Base-by-base conservation (phyloP, 805 yeast species). In the Starmerella asiatica region DNA sequence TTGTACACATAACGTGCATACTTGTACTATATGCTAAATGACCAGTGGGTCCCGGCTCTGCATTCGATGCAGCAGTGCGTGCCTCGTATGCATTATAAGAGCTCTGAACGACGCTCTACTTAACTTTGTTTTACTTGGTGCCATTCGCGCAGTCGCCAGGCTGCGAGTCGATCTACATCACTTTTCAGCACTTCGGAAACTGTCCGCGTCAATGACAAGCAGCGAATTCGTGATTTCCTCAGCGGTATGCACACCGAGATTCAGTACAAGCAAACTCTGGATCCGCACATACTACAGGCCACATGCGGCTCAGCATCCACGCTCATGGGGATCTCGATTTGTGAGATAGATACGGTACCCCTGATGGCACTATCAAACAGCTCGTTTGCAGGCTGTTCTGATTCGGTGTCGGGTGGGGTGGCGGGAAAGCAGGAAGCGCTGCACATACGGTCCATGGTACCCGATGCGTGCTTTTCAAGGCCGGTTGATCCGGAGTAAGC, bases 51-150 rank as follows among this genome's bases (percentile, higher is more conserved):
- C n/a, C n/a, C n/a, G n/a, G n/a, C n/a, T n/a, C n/a, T n/a, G n/a
- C n/a, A n/a, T n/a, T n/a, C n/a, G n/a, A n/a, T n/a, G n/a, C n/a
- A 29, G 49, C 55, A 5, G 37, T 36, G 17, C 63, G 46, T 1
- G 64, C 63, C 26, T 60, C 65, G 7, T 55, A 45, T 0, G 60
- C 62, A 7, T 49, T 36, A 39, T 62, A 61, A 43, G 56, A 56
- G 28, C 43, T 43, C 34, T 50, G 52, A 6, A 61, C 42, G 2
- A 61, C 57, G 5, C 52, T 39, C 31, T 56, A 61, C 36, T 54
- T 54, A 36, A 61, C 59, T 2, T 62, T 61, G 16, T 51, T 51
- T 3, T 58, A 47, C 36, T 51, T 56, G 57, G 54, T 17, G 56
- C 52, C 4, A 56, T 39, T 21, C 46, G 24, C 64, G 38, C 21